Percentiles rank a stretch among this genome's conserved stretches.
Conservation (phyloP, 768 basidiomycete genomes). For the Suillus plorans region DNA sequence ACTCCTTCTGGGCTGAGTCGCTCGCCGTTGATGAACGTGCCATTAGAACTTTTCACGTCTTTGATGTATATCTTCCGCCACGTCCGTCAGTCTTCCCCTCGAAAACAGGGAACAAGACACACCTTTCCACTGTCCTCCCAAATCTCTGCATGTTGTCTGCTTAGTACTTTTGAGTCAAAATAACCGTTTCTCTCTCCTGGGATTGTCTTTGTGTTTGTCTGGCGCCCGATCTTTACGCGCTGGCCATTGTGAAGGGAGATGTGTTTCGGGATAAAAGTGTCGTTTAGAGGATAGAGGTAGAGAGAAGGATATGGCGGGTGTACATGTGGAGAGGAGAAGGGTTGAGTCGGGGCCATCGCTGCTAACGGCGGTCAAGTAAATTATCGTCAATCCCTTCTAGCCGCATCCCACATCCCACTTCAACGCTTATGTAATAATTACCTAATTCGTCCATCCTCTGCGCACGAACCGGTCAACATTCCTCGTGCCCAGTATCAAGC, state of each 20-base stretch:
- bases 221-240: conserved; percentile 89
- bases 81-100: conserved; percentile 12
- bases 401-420: background rate
- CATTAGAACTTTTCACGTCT: conserved; percentile 97
- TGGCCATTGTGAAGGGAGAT: conserved; percentile 69
- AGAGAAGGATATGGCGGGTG: conserved; percentile 41
- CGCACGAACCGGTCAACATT: background rate
- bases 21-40: conserved; percentile 97
- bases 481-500: background rate
- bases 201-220: conserved; percentile 93
- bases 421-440: conserved; percentile 4
- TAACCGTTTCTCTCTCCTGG: conserved; percentile 93
- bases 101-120: conserved; percentile 15
- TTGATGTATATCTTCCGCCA: conserved; percentile 86
- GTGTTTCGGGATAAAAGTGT: conserved; percentile 93
- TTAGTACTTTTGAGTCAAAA: conserved; percentile 95
- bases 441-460: background rate
- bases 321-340: conserved; percentile 30
- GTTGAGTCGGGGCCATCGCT: conserved; percentile 33
- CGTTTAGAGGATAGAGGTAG: conserved; percentile 89
- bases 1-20: conserved; percentile 85
- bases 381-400: conserved; percentile 5
- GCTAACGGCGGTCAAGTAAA: conserved; percentile 8
- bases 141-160: conserved; percentile 96
- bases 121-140: conserved; percentile 94